phyloP scores from a whole-genome alignment of 116 monocot species.

The Trichopus zeylanicus region DNA sequence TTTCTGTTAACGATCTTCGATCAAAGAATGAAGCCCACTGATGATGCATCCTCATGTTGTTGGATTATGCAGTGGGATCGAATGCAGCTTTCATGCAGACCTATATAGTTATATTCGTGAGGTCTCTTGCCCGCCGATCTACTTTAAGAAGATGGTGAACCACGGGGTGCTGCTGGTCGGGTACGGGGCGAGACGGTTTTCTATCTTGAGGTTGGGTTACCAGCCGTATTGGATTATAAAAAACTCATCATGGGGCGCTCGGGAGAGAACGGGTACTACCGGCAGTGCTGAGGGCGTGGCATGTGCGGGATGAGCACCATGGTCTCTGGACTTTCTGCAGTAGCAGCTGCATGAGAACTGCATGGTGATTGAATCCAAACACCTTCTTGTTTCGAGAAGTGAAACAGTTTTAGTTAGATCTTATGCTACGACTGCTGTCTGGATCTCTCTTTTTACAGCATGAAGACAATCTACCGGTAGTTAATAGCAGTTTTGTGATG shows the following conservation, averaged over 20 bases:
- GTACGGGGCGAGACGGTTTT: conserved; percentile 56
- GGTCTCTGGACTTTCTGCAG: conserved; percentile 61
- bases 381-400: too few species aligned
- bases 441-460: too few species aligned
- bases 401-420: too few species aligned
- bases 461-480: too few species aligned
- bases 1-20: too few species aligned
- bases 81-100: conserved; percentile 92
- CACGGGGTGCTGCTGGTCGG: conserved; percentile 81
- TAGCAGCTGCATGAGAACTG: conserved; percentile 12
- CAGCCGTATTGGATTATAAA: conserved; percentile 75
- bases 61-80: conserved; percentile 41
- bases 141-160: conserved; percentile 46
- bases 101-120: conserved; percentile 56
- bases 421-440: too few species aligned
- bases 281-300: conserved; percentile 34
- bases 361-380: too few species aligned
- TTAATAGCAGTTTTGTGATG: too few species aligned
- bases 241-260: conserved; percentile 80
- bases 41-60: background rate
- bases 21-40: too few species aligned
- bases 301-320: conserved; percentile 46
- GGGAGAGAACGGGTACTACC: conserved; percentile 51
- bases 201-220: conserved; percentile 55
- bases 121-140: conserved; percentile 75